Conservation (phyloP, 2,329 filamentous ascomycete genomes). For the Raffaelea arxii region DNA sequence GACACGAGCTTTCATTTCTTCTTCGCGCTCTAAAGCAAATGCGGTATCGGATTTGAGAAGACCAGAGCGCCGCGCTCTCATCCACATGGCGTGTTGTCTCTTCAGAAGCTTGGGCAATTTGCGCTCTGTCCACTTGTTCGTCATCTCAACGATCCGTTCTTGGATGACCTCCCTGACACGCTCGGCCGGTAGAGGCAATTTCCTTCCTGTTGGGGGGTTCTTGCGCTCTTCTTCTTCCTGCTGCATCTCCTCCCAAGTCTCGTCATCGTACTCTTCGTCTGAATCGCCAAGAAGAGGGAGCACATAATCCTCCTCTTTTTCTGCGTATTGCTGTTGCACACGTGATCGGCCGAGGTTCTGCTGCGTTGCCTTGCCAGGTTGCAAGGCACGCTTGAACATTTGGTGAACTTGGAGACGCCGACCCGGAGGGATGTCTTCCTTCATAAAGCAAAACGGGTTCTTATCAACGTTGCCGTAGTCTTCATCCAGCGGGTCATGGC, state of each 20-base stretch:
- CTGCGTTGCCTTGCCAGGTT: not conserved
- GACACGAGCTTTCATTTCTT: constrained; percentile 40
- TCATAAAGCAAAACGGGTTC: too few relatives aligned
- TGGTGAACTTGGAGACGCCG: constrained; percentile 32
- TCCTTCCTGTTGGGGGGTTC: constrained; percentile 15
- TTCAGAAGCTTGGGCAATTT: constrained; percentile 45
- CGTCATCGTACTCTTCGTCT: constrained; percentile 26
- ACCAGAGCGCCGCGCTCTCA: constrained; percentile 34
- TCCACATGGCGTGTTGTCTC: constrained; percentile 56
- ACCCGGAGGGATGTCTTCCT: constrained; percentile 33
- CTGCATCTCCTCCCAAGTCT: constrained; percentile 45
- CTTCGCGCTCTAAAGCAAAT: constrained; percentile 30
- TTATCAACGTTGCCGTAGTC: not conserved
- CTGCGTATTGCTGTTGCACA: too few relatives aligned
- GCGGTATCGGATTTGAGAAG: constrained; percentile 32
- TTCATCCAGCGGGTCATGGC: not conserved
- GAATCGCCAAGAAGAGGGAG: constrained; percentile 29
- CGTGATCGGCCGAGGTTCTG: not conserved
- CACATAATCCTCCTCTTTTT: constrained; percentile 25
- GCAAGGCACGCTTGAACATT: constrained; percentile 30
- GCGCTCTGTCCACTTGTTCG: constrained; percentile 45
- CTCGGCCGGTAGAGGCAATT: constrained; percentile 26
- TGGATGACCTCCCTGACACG: constrained; percentile 45
- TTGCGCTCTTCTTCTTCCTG: constrained; percentile 34
- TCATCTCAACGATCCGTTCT: constrained; percentile 42